phyloP scores from a whole-genome alignment of 2,329 filamentous ascomycete species.

The Teratosphaeriaceae sp. region DNA sequence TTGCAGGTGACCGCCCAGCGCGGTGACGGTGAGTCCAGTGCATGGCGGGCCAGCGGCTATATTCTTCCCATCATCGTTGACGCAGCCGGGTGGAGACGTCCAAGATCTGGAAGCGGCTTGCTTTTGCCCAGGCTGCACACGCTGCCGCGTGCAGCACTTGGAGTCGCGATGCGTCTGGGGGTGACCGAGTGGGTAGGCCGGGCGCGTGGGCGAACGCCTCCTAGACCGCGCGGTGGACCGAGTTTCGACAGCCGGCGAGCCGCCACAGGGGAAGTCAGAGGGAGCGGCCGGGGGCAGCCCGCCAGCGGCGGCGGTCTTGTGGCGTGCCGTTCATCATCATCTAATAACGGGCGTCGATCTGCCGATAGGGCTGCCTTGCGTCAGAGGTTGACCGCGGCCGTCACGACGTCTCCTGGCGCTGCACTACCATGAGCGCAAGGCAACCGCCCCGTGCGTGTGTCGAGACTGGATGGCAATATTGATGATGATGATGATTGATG shows the following conservation, averaged over 20 bases:
- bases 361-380: too few species aligned
- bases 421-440: too few species aligned
- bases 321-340: constrained; percentile 1
- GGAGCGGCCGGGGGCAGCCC: not conserved
- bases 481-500: too few species aligned
- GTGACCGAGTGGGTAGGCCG: not conserved
- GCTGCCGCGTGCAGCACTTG: too few species aligned
- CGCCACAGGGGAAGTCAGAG: not conserved
- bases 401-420: not conserved
- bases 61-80: not conserved
- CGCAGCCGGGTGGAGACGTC: not conserved
- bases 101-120: too few species aligned
- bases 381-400: too few species aligned
- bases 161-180: too few species aligned
- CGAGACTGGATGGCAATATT: too few species aligned
- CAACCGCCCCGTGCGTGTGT: too few species aligned
- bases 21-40: not conserved
- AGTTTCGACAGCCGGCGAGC: not conserved
- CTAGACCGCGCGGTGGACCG: not conserved
- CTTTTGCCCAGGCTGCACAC: too few species aligned
- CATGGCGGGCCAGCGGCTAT: not conserved
- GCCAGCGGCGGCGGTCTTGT: not conserved
- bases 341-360: not conserved
- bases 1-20: not conserved
- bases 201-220: not conserved